These are phyloP conservation scores for Dendrocalamus latiflorus DNA, from an alignment of 202 grass and related monocot genomes.

Conservation along the genomic window DNA sequence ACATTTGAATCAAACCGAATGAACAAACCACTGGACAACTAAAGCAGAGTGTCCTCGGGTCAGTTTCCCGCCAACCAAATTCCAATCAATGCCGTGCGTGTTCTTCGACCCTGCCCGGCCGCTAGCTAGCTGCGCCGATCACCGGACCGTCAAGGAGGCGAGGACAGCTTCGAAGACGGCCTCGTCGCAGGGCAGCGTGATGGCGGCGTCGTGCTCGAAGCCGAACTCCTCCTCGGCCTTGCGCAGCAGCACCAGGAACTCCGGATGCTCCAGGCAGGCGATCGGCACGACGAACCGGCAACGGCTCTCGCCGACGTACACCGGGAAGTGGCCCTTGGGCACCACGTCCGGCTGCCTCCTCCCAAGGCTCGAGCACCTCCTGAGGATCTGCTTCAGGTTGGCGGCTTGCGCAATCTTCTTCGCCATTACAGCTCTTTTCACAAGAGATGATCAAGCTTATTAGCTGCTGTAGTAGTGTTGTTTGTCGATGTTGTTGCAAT, in stretches of 20 bases:
- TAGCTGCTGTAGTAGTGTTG: background rate
- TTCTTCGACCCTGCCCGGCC: background rate
- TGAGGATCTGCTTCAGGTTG: constrained; percentile 57
- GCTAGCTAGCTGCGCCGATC: background rate
- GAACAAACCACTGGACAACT: background rate
- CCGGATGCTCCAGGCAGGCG: constrained; percentile 29
- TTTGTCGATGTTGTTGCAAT: background rate
- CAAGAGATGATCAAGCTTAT: background rate
- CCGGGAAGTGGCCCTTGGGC: constrained; percentile 56
- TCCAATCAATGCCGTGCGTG: background rate
- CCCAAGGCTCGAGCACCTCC: constrained; percentile 58
- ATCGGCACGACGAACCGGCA: constrained; percentile 49
- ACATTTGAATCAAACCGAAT: background rate
- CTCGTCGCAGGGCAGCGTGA: constrained; percentile 69
- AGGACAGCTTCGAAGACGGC: constrained; percentile 50
- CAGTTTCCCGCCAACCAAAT: background rate
- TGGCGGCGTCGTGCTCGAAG: constrained; percentile 49
- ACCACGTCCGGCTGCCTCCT: constrained; percentile 43
- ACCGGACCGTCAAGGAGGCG: background rate
- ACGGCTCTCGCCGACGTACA: constrained; percentile 54
- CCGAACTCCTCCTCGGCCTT: constrained; percentile 68
- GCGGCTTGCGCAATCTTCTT: too few relatives aligned
- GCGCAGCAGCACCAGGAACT: constrained; percentile 52
- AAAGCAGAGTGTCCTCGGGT: background rate
- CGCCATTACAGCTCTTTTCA: constrained; percentile 19